Evolutionary conservation across 139 green algal species (phyloP).

Genomic region (Pleodorina starrii): DNA sequence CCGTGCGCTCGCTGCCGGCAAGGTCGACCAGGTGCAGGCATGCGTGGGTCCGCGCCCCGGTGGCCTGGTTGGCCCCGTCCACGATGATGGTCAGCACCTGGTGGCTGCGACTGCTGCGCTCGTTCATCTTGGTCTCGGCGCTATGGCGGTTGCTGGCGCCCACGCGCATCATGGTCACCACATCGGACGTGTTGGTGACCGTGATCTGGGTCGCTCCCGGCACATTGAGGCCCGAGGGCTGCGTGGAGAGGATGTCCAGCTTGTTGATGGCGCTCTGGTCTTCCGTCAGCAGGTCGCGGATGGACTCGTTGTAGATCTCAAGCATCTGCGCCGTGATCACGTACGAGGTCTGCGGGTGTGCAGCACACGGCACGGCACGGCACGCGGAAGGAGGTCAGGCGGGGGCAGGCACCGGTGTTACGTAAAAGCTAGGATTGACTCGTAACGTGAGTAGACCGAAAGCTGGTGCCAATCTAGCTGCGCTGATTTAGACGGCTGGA

Average conservation of each 20-base stretch:
- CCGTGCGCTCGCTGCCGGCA: conserved; percentile 87
- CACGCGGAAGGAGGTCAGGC: no score
- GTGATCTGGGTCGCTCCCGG: conserved; percentile 80
- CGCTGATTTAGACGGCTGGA: no score
- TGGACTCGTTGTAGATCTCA: conserved; percentile 98
- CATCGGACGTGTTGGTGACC: conserved; percentile 78
- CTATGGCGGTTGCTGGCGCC: conserved; percentile 75
- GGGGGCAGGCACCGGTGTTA: neutral
- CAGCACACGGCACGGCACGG: neutral
- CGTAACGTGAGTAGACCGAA: no score
- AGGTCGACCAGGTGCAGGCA: conserved; percentile 87
- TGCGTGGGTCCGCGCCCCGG: conserved; percentile 63
- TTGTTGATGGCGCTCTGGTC: conserved; percentile 36
- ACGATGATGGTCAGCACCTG: conserved; percentile 81
- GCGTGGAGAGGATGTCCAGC: conserved; percentile 84
- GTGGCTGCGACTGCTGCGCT: conserved; percentile 72
- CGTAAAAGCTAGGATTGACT: no score
- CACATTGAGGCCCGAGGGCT: conserved; percentile 86
- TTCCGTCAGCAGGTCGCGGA: conserved; percentile 79
- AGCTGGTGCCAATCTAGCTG: no score
- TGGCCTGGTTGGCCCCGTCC: conserved; percentile 67
- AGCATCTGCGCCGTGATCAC: conserved; percentile 90
- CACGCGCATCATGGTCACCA: conserved; percentile 84
- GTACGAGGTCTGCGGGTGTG: conserved; percentile 73
- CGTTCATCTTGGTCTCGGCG: conserved; percentile 94